Conservation (phyloP, 169 alveolate genomes). For the Theileria equi region DNA sequence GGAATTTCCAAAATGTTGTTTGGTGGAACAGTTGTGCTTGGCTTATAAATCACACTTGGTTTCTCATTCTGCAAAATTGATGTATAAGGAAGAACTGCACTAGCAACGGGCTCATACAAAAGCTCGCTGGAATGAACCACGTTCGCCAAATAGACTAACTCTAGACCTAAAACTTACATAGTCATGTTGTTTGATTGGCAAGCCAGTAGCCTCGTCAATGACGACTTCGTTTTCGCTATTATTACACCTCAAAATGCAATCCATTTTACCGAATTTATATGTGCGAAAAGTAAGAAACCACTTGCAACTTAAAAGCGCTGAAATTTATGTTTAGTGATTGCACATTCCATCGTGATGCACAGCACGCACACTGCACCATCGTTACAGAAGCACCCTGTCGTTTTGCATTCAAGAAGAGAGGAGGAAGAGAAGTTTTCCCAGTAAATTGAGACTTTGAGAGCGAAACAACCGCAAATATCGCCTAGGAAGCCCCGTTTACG, state of each 20-base stretch:
- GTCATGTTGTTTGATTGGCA: constrained; percentile 42
- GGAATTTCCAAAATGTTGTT: constrained; percentile 74
- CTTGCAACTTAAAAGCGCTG: too few relatives aligned
- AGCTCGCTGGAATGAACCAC: constrained; percentile 3
- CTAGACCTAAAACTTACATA: constrained; percentile 40
- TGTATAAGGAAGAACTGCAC: not conserved
- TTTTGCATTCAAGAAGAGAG: too few relatives aligned
- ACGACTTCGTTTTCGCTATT: constrained; percentile 57
- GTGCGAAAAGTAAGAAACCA: too few relatives aligned
- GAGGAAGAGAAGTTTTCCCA: too few relatives aligned
- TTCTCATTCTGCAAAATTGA: constrained; percentile 55
- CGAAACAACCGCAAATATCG: too few relatives aligned
- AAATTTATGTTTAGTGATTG: too few relatives aligned
- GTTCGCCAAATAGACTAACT: not conserved
- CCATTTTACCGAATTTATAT: constrained; percentile 34
- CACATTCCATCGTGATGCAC: too few relatives aligned
- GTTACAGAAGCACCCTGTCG: too few relatives aligned
- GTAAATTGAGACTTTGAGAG: too few relatives aligned
- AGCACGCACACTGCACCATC: too few relatives aligned
- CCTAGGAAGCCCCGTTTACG: too few relatives aligned
- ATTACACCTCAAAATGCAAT: constrained; percentile 60
- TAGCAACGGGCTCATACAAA: not conserved
- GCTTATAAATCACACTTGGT: constrained; percentile 74
- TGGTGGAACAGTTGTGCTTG: constrained; percentile 69
- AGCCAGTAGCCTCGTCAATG: constrained; percentile 44